Base-by-base conservation (phyloP, 495 filamentous ascomycete species). In the Annulohypoxylon moriforme region DNA sequence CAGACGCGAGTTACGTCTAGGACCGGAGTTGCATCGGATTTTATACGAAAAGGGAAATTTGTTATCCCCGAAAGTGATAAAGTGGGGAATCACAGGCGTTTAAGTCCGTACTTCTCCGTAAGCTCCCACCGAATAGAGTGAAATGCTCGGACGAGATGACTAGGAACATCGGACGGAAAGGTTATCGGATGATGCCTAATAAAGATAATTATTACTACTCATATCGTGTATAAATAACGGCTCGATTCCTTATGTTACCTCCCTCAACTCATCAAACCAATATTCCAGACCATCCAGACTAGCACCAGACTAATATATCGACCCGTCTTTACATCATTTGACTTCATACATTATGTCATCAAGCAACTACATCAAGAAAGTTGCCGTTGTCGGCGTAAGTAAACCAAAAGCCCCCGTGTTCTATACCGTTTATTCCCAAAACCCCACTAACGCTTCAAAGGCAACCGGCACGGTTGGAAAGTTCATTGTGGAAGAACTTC, bases 391-490 rank as follows among this genome's bases (percentile, higher is more conserved):
- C 9, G 85, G 85, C 1, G 81, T 85, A 79, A 77, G 81, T 76
- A 2, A 25, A 16, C 24, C 38, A 6, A 3, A 16, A 18, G n/a
- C 40, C 1, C 38, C 11, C 47, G 13, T 11, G 11, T 14, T n/a
- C 14, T 36, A 31, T 33, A 3, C 2, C 5, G 25, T 47, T 4
- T 24, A 60, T 52, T 59, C n/a, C 22, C n/a, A n/a, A n/a, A n/a
- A n/a, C n/a, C n/a, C n/a, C 11, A 8, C 53, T 68, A 8, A 71
- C 46, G 0, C 18, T 52, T 25, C 13, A 8, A 64, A 91, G 89
- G 88, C 87, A 5, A 83, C 81, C 50, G 91, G 91, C 52, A 82
- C 83, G 42, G 68, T 85, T 40, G 91, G 91, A 61, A 82, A 77
- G 24, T 79, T 75, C 73, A 86, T 92, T 42, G 76, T 85, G 10